Base-by-base conservation (phyloP, 305 asterid genomes). In the Petunia hybrid region DNA sequence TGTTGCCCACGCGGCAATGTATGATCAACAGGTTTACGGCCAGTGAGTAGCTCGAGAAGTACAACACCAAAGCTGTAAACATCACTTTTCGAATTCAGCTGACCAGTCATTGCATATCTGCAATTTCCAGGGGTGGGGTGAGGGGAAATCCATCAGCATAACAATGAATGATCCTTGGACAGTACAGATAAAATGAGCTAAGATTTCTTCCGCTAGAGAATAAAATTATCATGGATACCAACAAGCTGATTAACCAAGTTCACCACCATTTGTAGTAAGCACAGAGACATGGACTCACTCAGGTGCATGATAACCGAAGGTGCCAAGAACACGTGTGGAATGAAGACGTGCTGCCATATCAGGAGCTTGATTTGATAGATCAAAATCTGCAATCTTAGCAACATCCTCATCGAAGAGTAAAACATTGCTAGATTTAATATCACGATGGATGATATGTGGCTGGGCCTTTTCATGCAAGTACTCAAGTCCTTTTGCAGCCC, bases 1-100 rank as follows among this genome's bases (percentile, higher is more conserved):
- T 92, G 97, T 86, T 92, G 97, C 40, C 97, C 97, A 81, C 97
- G 94, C 51, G 97, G 97, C 93, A 92, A 88, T 4, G 94, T 92
- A 82, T 92, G 94, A 85, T 92, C 97, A 61, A 92, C 97, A 59
- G 97, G 97, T 86, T 92, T 92, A 83, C 97, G 86, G 81, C 97
- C 94, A 79, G 97, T 92, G 81, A 92, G 81, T 84, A 92, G 97
- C 87, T 92, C 97, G 66, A 92, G 97, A 56, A 92, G 84, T 81
- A 90, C 97, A 76, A 92, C 97, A 73, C 97, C 97, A 84, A 90
- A 92, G 86, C 97, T 90, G 80, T 92, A 92, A 51, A 92, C 97
- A 31, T 92, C 97, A 62, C 97, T 92, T 91, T 92, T 92, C 85
- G 88, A 92, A 8, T 91, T 90, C 88, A 92, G 84, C 71, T 92